phyloP scores from a whole-genome alignment of 768 basidiomycete genomes.

The Lenzites betulinus region DNA sequence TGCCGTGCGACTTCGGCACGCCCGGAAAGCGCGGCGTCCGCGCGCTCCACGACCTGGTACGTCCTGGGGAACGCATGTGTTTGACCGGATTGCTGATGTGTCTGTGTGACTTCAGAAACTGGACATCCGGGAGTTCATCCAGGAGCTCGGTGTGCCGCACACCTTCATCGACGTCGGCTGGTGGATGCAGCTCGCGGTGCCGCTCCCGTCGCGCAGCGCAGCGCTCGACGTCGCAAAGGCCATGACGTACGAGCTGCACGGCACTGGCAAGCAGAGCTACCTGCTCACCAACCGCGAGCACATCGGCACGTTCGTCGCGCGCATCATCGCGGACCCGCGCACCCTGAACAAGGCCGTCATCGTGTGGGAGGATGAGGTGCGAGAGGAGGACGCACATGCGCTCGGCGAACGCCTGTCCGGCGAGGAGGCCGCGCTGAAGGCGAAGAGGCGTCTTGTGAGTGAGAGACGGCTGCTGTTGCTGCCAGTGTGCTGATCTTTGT shows the following conservation, averaged over 20 bases:
- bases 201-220: not conserved
- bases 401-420: conserved; percentile 28
- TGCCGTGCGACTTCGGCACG: conserved; percentile 31
- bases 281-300: conserved; percentile 29
- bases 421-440: conserved; percentile 20
- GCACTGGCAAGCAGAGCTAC: conserved; percentile 21
- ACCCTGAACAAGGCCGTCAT: conserved; percentile 36
- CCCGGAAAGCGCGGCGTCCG: not conserved
- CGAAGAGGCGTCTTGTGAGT: conserved; percentile 17
- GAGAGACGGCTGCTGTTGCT: too few relatives aligned
- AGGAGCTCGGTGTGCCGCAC: conserved; percentile 28
- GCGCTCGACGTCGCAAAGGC: not conserved
- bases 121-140: conserved; percentile 30
- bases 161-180: conserved; percentile 38
- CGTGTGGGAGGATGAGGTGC: conserved; percentile 31
- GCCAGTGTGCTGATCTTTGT: too few relatives aligned
- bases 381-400: conserved; percentile 27
- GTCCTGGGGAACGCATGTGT: too few relatives aligned
- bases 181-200: conserved; percentile 32
- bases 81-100: too few relatives aligned
- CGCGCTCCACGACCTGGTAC: not conserved
- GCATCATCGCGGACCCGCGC: conserved; percentile 34
- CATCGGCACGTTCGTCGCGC: conserved; percentile 33
- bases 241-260: conserved; percentile 17
- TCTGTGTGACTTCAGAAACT: conserved; percentile 29